Percentiles rank a stretch among this genome's conserved stretches.
Conservation (phyloP, 345 rosid species). For the Hibiscus mutabilis region DNA sequence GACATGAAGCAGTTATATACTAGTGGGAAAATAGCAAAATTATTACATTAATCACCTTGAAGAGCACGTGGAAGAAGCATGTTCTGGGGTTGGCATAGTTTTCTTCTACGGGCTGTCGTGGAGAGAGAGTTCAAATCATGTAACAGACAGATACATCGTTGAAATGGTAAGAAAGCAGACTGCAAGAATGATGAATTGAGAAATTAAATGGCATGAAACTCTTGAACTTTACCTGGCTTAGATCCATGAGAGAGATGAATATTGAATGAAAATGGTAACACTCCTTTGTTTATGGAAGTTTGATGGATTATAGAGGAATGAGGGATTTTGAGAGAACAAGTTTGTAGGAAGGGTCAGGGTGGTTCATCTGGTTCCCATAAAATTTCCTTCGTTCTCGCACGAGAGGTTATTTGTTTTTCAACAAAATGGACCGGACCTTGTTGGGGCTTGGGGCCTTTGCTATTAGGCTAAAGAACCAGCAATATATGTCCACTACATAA, state of each 20-base stretch:
- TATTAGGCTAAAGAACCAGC: neutral
- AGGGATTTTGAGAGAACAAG: neutral
- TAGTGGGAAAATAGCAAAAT: neutral
- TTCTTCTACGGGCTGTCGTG: slow-evolving; percentile 32
- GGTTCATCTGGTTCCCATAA: neutral
- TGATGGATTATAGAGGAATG: neutral
- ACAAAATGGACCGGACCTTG: neutral
- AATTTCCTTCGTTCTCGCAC: neutral
- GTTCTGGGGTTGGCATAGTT: slow-evolving; percentile 43
- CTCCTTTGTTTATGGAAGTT: neutral
- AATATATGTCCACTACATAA: too few species aligned
- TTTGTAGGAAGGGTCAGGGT: neutral
- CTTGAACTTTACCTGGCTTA: slow-evolving; percentile 7
- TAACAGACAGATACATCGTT: neutral
- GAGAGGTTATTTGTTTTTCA: neutral
- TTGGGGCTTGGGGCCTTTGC: neutral
- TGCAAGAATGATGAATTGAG: neutral
- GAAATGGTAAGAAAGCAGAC: neutral
- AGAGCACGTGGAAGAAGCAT: slow-evolving; percentile 38
- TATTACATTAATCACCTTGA: slow-evolving; percentile 21
- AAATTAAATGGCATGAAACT: neutral
- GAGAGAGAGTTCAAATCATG: neutral
- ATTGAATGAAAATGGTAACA: neutral
- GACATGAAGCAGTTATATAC: neutral
- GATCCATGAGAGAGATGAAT: slow-evolving; percentile 10